Conservation (phyloP, 2,329 filamentous ascomycete species). For the Aureobasidium subglaciale region DNA sequence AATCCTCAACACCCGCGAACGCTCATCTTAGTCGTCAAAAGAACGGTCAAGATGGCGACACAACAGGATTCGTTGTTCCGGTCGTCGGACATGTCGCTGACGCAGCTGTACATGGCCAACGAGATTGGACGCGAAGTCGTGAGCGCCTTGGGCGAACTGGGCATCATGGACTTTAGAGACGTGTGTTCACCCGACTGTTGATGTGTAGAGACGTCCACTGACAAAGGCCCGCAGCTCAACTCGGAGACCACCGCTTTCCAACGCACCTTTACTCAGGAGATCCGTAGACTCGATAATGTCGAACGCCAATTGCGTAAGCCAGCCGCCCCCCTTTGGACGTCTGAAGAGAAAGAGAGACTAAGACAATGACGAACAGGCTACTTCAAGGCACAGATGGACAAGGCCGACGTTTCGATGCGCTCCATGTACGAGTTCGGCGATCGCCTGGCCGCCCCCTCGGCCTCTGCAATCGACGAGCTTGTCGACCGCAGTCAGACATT, state of each 20-base stretch:
- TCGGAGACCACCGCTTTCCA: constrained; percentile 90
- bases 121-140: constrained; percentile 98
- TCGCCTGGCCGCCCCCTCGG: constrained; percentile 77
- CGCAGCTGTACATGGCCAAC: constrained; percentile 98
- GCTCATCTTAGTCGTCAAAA: background rate
- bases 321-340: background rate
- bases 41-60: constrained; percentile 47
- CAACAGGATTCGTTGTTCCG: constrained; percentile 91
- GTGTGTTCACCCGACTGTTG: constrained; percentile 49
- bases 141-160: constrained; percentile 90
- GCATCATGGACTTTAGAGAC: constrained; percentile 94
- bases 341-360: background rate
- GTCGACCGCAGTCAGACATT: constrained; percentile 86
- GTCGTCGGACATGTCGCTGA: constrained; percentile 99
- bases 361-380: constrained; percentile 55
- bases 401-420: constrained; percentile 74
- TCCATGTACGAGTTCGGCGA: constrained; percentile 84
- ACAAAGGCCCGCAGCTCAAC: constrained; percentile 61
- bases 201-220: background rate
- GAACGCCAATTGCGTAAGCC: constrained; percentile 87
- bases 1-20: background rate
- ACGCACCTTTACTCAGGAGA: constrained; percentile 94
- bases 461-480: constrained; percentile 93
- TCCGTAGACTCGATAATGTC: constrained; percentile 93
- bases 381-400: constrained; percentile 94